phyloP scores from a whole-genome alignment of 73 alveolate species.

The Paramecium primaurelia region DNA sequence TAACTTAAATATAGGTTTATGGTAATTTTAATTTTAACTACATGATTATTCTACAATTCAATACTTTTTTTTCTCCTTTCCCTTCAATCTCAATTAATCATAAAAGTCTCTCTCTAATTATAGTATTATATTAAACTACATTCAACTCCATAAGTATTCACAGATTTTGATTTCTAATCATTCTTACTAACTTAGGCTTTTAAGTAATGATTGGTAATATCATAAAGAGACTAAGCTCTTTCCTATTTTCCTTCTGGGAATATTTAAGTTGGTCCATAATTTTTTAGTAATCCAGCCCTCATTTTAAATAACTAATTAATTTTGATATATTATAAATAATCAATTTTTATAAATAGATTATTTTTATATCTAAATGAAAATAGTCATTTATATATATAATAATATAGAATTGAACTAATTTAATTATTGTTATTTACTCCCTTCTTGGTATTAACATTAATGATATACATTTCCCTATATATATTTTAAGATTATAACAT shows the following conservation, averaged over 20 bases:
- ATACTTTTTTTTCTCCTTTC: neutral
- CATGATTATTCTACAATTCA: neutral
- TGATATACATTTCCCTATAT: too few relatives aligned
- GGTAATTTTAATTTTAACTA: neutral
- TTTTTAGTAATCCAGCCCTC: neutral
- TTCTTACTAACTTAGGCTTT: neutral
- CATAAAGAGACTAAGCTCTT: neutral
- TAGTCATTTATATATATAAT: too few relatives aligned
- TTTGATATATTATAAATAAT: neutral
- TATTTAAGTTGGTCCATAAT: constrained; percentile 4
- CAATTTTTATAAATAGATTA: neutral
- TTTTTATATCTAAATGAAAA: too few relatives aligned
- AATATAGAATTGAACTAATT: too few relatives aligned
- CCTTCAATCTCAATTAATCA: neutral
- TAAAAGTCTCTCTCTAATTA: neutral
- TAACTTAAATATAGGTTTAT: neutral
- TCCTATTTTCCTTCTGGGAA: neutral
- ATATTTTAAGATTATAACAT: too few relatives aligned
- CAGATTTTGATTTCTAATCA: neutral
- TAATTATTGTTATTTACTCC: too few relatives aligned
- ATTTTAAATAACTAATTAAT: neutral
- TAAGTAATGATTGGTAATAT: neutral
- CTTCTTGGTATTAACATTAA: too few relatives aligned
- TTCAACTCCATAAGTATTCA: constrained; percentile 31
- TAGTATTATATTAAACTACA: neutral